A percentile compares a stretch with the other conserved stretches of the same genome.
These are phyloP conservation scores for Arctostaphylos glauca DNA, from an alignment of 148 eudicot genomes.

Conservation along the genomic window DNA sequence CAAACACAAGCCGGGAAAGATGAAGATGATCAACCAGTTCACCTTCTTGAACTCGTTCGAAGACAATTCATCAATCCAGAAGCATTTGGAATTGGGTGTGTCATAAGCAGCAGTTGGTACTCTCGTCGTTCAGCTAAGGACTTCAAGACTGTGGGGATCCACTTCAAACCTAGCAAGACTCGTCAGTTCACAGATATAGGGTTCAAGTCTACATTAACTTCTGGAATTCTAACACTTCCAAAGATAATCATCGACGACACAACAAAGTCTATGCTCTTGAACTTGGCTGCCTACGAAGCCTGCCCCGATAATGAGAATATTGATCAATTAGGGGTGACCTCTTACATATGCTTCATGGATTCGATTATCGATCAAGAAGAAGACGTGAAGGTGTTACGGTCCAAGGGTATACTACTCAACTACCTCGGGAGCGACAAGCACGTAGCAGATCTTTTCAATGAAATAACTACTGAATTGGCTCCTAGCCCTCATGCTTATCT, in stretches of 20 bases:
- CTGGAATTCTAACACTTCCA: not conserved
- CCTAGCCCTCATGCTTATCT: not conserved
- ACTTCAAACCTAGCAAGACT: not conserved
- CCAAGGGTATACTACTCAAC: not conserved
- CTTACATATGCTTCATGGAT: constrained; percentile 6
- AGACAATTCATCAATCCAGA: not conserved
- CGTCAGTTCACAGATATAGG: not conserved
- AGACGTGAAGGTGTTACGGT: not conserved
- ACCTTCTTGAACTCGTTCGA: not conserved
- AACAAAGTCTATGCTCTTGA: constrained; percentile 2
- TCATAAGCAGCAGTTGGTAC: not conserved
- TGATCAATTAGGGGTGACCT: not conserved
- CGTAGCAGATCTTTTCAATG: not conserved
- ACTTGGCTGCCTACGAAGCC: not conserved
- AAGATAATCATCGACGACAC: not conserved
- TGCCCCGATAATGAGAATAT: not conserved
- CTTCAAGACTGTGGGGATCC: not conserved
- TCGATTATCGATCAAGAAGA: not conserved
- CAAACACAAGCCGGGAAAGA: not conserved
- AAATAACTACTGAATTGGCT: not conserved
- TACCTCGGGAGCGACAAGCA: too few relatives aligned
- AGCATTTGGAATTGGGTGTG: not conserved
- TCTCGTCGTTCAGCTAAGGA: constrained; percentile 9
- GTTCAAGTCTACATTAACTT: not conserved
- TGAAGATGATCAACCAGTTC: not conserved